These are phyloP conservation scores for Schizophyllum commune DNA, from an alignment of 1,284 basidiomycete genomes.

Conservation along the genomic window DNA sequence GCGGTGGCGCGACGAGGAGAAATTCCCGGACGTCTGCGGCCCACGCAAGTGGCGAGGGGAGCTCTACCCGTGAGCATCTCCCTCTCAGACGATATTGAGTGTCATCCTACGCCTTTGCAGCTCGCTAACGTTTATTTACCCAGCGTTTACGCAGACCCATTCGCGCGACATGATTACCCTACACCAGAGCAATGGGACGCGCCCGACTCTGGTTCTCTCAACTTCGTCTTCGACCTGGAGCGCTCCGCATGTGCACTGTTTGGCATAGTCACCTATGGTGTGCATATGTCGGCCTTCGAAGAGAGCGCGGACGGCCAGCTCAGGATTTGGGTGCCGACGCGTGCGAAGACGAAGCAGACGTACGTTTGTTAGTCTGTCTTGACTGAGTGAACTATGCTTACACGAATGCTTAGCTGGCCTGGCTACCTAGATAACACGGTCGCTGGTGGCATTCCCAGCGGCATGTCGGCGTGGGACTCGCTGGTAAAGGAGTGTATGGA, in stretches of 20 bases:
- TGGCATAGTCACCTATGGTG: slow-evolving; percentile 84
- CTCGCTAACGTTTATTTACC: no score
- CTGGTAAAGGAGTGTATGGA: slow-evolving; percentile 92
- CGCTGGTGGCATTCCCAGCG: slow-evolving; percentile 73
- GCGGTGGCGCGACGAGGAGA: slow-evolving; percentile 58
- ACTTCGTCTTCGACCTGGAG: slow-evolving; percentile 85
- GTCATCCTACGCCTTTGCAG: neutral
- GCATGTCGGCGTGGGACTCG: slow-evolving; percentile 66
- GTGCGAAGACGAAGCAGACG: slow-evolving; percentile 84
- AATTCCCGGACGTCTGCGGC: slow-evolving; percentile 61
- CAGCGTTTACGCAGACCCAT: slow-evolving; percentile 75
- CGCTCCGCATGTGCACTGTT: slow-evolving; percentile 84
- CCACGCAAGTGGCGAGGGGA: slow-evolving; percentile 79
- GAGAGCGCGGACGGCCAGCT: slow-evolving; percentile 40
- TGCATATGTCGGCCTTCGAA: slow-evolving; percentile 74
- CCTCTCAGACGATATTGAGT: slow-evolving; percentile 9
- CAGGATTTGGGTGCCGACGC: slow-evolving; percentile 82
- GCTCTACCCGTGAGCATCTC: slow-evolving; percentile 58
- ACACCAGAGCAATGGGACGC: slow-evolving; percentile 7
- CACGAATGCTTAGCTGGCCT: slow-evolving; percentile 49
- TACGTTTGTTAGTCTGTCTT: slow-evolving; percentile 29
- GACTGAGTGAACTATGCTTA: slow-evolving; percentile 7
- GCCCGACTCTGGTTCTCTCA: slow-evolving; percentile 23
- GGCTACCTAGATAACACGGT: slow-evolving; percentile 75
- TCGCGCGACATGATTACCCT: slow-evolving; percentile 42